Evolutionary conservation across 2,329 filamentous ascomycete genomes (phyloP), one percentile per base, ranked within the genome.

Genomic region (Dactylellina parvicollis): DNA sequence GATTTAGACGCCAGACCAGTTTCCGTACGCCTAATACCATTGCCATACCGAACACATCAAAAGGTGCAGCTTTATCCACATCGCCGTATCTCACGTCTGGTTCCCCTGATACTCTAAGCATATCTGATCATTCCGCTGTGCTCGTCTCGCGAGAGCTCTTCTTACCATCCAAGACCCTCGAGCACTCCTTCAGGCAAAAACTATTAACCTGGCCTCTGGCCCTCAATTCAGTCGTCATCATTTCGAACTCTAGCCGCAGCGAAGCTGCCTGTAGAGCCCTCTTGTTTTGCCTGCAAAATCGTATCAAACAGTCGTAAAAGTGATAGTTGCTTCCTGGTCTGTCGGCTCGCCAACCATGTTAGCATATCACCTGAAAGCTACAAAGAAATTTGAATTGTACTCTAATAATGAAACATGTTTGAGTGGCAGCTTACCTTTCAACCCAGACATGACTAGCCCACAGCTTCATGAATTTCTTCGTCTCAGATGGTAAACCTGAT

Each of bases 221-320:
- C 42, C 16, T 59, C 16, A 67, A 18, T 12, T 38, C 44, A 2
- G 20, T 12, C 8, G 38, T 24, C 24, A 67, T 44, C 24, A 26
- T 50, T 18, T 67, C 62, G 24, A 59, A 52, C 32, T 67, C 62
- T 14, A 22, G 20, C 3, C 62, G 52, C 8, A 59, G 24, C 4
- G 42, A 9, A 1, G 32, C 4, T 7, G 14, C 2, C 34, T 52
- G 46, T n/a, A 67, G 36, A 18, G 24, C 7, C 22, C 32, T 32
- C 62, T 42, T 67, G 24, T 67, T 24, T n/a, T 59, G 18, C 24
- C 32, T 49, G 16, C 62, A 67, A 18, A 67, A 67, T 12, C 62
- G 52, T 42, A 67, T 59, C 54, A 67, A 36, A 30, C 52, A 67
- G 40, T 67, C 44, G 12, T 59, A 42, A 18, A 67, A n/a, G 22